Evolutionary conservation across 2,329 filamentous ascomycete species (phyloP).

Genomic region (Ceratocystis diversiconidia): DNA sequence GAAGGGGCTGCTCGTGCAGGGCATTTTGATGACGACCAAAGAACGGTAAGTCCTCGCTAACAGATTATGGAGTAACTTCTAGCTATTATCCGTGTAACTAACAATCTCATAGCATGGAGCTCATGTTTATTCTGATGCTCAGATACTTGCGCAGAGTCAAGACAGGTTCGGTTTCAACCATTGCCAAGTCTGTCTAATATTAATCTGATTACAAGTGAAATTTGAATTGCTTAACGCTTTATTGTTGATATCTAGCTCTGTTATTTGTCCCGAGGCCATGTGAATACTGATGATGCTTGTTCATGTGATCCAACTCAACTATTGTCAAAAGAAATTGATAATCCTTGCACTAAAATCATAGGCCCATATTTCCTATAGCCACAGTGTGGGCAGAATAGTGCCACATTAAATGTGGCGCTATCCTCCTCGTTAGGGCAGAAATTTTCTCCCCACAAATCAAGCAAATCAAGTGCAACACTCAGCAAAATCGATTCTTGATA

Average conservation of each 20-base stretch:
- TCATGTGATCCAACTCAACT: background rate
- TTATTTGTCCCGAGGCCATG: too few relatives aligned
- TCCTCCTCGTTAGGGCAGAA: constrained; percentile 20
- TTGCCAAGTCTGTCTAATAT: constrained; percentile 1
- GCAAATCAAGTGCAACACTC: constrained; percentile 1
- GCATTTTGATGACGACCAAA: constrained; percentile 98
- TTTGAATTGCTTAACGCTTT: background rate
- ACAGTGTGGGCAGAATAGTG: background rate
- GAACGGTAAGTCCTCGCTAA: constrained; percentile 51
- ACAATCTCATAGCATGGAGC: constrained; percentile 51
- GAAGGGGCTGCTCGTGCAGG: constrained; percentile 87
- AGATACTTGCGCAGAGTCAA: constrained; percentile 62
- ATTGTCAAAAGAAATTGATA: background rate
- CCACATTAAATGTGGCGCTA: constrained; percentile 7
- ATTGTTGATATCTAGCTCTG: too few relatives aligned
- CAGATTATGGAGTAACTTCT: background rate
- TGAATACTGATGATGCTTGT: background rate
- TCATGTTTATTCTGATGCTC: constrained; percentile 75
- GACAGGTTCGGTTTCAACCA: background rate
- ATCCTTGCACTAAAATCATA: background rate
- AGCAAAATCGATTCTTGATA: constrained; percentile 24
- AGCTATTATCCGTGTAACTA: background rate
- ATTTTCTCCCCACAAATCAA: constrained; percentile 19
- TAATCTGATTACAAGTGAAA: background rate
- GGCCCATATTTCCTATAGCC: background rate